Evolutionary conservation across 192 early-diverging fungal species (phyloP).

Genomic region (Backusella luteola): DNA sequence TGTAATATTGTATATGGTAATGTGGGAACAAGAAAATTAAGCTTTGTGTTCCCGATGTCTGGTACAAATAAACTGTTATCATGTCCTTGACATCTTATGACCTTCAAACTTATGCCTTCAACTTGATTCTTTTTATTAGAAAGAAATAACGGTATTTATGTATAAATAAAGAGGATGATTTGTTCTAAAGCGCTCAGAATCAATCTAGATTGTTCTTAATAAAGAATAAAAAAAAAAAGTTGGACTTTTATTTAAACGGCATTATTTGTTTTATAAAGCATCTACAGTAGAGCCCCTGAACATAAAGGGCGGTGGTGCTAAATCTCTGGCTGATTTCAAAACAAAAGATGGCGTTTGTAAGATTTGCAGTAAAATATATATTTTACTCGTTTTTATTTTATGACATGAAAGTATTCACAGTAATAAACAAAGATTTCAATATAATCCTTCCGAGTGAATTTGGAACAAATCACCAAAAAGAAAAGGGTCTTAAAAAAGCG

Average conservation of each 20-base stretch:
- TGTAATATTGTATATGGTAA: not conserved
- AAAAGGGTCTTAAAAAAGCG: not conserved
- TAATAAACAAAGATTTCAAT: not conserved
- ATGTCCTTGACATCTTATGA: slow-evolving; percentile 1
- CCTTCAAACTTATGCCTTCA: not conserved
- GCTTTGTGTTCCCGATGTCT: not conserved
- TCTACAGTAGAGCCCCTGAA: not conserved
- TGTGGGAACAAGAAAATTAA: not conserved
- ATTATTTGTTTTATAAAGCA: not conserved
- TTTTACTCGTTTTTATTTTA: not conserved
- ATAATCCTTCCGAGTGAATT: not conserved
- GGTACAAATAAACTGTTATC: not conserved
- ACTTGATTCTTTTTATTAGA: not conserved
- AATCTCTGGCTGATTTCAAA: not conserved
- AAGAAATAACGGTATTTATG: not conserved
- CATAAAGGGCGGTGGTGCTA: not conserved
- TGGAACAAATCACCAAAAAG: not conserved
- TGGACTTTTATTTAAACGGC: not conserved
- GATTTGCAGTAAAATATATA: not conserved
- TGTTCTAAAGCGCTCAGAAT: not conserved
- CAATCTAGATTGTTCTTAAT: not conserved
- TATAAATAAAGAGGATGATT: not conserved
- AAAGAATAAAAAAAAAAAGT: not conserved
- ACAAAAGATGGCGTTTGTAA: not conserved
- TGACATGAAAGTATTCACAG: not conserved